phyloP scores from a whole-genome alignment of 352 stramenopile genomes.

The Pilasporangium apinafurcum region DNA sequence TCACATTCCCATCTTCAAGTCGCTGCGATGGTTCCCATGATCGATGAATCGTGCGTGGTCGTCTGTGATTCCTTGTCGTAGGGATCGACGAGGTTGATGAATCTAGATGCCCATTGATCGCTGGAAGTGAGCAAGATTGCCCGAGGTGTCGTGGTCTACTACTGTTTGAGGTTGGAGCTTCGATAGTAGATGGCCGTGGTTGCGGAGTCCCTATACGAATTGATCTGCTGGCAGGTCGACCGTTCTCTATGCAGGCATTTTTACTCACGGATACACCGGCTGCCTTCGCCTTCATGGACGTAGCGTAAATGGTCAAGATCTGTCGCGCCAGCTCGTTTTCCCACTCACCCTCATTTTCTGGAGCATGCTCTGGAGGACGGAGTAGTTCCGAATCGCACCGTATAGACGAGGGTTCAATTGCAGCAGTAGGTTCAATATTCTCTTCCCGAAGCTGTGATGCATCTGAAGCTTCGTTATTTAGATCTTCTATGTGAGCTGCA shows the following conservation, averaged over 20 bases:
- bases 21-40: constrained; percentile 64
- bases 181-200: neutral
- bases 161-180: too few species aligned
- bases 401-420: too few species aligned
- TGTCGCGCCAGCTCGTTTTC: constrained; percentile 88
- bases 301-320: constrained; percentile 85
- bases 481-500: too few species aligned
- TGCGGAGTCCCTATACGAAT: neutral
- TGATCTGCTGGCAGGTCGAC: neutral
- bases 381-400: constrained; percentile 53
- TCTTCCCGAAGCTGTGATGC: too few species aligned
- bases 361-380: constrained; percentile 29
- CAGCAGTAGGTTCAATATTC: too few species aligned
- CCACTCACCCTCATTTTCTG: constrained; percentile 75
- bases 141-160: neutral
- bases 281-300: constrained; percentile 61
- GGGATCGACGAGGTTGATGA: neutral
- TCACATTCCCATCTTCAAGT: constrained; percentile 46
- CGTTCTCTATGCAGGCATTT: too few species aligned
- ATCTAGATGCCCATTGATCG: neutral
- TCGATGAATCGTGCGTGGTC: constrained; percentile 27
- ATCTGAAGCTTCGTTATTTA: too few species aligned
- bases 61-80: constrained; percentile 2
- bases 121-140: constrained; percentile 15
- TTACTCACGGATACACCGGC: neutral